Base-by-base conservation (phyloP, 495 filamentous ascomycete genomes). In the Penicillium psychrofluorescens region DNA sequence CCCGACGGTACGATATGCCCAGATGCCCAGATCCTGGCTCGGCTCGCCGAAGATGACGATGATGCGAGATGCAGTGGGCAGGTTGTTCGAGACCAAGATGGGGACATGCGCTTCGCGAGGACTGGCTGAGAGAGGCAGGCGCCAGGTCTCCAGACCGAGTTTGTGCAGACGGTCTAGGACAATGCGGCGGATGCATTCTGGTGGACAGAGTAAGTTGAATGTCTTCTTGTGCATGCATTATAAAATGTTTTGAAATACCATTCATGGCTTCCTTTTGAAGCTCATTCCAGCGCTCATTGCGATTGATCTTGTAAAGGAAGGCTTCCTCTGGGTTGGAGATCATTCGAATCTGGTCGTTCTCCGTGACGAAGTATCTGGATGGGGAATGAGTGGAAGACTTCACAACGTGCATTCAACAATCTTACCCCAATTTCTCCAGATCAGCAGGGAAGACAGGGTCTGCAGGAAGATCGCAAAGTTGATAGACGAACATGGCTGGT, bases 21-120 rank as follows among this genome's bases (percentile, higher is more conserved):
- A 78, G 40, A 90, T 67, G 4, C 86, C 88, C 4, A 92, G 69
- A 41, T 91, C 82, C 53, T 94, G 84, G 9, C 43, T 49, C 2
- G 72, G 56, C 45, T 91, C 83, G 45, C 85, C 84, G 49, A 94
- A 75, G 42, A 92, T 67, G 41, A 95, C 59, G n/a, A 94, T 64
- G 8, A 95, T 65, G 10, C 85, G 80, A 13, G 73, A 72, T 27
- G 75, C 78, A n/a, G 50, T 56, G 30, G 60, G 48, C 7, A 95
- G 55, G 41, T 84, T 71, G 30, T 59, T 12, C 11, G 80, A 78
- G 36, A 79, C 55, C 54, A 86, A 71, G 57, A 98, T 87, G 0
- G 80, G 78, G 28, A 88, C 66, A 50, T 86, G 77, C 2, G 83
- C 78, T 5, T 74, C 58, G 3, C 62, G 48, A 1, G 66, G 46